Percentiles rank a stretch among this genome's conserved stretches.
These are phyloP conservation scores for Dendrostoma leiphaemia DNA, from an alignment of 2,329 filamentous ascomycete genomes.

Conservation along the genomic window DNA sequence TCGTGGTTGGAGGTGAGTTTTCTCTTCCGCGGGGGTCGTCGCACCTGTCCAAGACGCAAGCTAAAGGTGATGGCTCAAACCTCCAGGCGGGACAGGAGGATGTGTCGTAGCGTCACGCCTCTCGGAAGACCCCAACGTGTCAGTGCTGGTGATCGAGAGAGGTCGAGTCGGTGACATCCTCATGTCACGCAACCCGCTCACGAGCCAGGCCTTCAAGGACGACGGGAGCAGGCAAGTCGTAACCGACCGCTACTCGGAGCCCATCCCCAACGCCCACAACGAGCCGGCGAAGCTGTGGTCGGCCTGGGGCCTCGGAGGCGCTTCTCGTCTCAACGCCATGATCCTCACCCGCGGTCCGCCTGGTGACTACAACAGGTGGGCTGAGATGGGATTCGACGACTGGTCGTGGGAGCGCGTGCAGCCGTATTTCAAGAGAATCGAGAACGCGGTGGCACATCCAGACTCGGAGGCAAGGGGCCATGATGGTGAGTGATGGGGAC, in stretches of 20 bases:
- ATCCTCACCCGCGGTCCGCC: conserved; percentile 30
- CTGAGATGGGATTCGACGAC: conserved; percentile 27
- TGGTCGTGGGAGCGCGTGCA: conserved; percentile 33
- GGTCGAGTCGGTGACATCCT: conserved; percentile 28
- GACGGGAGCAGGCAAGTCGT: conserved; percentile 24
- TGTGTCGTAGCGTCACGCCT: conserved; percentile 45
- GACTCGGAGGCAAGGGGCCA: conserved; percentile 24
- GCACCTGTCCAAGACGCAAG: background rate
- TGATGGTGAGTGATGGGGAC: conserved; percentile 22
- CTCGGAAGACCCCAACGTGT: conserved; percentile 33
- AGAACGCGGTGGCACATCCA: conserved; percentile 24
- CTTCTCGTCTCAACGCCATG: conserved; percentile 31
- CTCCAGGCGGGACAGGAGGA: conserved; percentile 24
- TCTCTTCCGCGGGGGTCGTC: background rate
- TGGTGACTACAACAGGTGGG: conserved; percentile 30
- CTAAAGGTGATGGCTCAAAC: background rate
- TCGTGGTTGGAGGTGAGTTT: background rate
- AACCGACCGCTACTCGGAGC: conserved; percentile 26
- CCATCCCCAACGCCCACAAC: conserved; percentile 22
- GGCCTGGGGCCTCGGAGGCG: conserved; percentile 31
- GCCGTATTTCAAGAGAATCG: conserved; percentile 30
- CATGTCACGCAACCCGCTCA: conserved; percentile 29
- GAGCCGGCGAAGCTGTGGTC: conserved; percentile 15
- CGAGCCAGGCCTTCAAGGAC: conserved; percentile 24
- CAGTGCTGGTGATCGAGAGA: conserved; percentile 37